Base-by-base conservation (phyloP, 495 filamentous ascomycete genomes). In the Lasiosphaeriaceae sp. region DNA sequence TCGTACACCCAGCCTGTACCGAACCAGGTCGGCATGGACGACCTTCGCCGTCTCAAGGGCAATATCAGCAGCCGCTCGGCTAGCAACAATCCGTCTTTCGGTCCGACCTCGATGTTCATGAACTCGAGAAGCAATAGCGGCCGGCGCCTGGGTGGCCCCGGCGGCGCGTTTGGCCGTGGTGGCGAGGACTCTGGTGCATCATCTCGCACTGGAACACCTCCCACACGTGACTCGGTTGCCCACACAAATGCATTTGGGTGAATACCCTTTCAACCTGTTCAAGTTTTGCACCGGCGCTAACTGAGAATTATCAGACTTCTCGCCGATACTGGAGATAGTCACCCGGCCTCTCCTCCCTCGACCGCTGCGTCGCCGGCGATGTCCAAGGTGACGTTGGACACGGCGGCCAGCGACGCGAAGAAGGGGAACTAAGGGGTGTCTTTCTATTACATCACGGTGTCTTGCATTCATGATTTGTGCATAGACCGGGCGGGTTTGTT, bases 211-310 rank as follows among this genome's bases (percentile, higher is more conserved):
- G 88, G 86, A 63, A 96, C 93, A 54, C 91, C 91, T 22, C 87
- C 91, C 73, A 84, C 79, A 55, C 87, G 85, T 69, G 84, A 86
- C 61, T 72, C 86, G 47, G 77, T 84, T 37, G 81, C 87, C 35
- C 85, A 87, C 56, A 79, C 82, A 52, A 98, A 97, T 75, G 85
- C 90, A 61, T 98, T 94, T 79, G 91, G 90, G 94, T 96, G 78
- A 77, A 83, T 75, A 50, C 48, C 63, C 44, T 12, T 21, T n/a
- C 2, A 5, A 19, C 54, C 14, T 22, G 16, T 1, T 6, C 62
- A 56, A 57, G 35, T 66, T 63, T 53, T 66, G 61, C 62, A 63
- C 60, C 43, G 31, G 59, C 45, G 59, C 67, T 74, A 52, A 68
- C 66, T n/a, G 16, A 12, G 39, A 20, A 31, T 24, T n/a, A n/a